Evolutionary conservation across 2,329 filamentous ascomycete species (phyloP).

Genomic region (Emmonsia crescens): DNA sequence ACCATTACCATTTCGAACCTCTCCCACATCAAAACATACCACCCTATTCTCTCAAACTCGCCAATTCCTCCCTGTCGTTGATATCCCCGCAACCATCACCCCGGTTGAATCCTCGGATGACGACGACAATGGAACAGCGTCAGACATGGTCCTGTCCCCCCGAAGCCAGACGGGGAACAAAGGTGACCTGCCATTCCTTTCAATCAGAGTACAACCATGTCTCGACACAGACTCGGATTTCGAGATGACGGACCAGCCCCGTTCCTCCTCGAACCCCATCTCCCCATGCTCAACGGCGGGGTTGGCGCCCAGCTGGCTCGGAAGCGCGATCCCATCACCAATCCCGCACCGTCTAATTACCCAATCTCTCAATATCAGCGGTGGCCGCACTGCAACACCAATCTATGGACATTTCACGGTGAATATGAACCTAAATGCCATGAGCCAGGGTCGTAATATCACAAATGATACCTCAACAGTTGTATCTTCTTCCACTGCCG

Average conservation of each 20-base stretch:
- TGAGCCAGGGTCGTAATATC: conserved; percentile 7
- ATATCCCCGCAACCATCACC: conserved; percentile 18
- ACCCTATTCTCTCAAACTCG: conserved; percentile 12
- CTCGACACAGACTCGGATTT: conserved; percentile 20
- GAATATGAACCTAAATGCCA: conserved; percentile 13
- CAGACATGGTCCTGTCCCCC: not conserved
- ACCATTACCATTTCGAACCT: conserved; percentile 22
- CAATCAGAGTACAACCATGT: conserved; percentile 5
- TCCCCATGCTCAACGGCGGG: conserved; percentile 16
- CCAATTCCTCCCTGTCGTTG: conserved; percentile 6
- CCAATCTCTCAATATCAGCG: conserved; percentile 23
- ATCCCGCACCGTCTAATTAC: conserved; percentile 21
- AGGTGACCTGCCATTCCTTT: conserved; percentile 2
- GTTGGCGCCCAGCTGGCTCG: conserved; percentile 11
- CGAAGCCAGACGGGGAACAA: not conserved
- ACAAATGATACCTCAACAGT: not conserved
- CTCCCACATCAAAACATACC: conserved; percentile 16
- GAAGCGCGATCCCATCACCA: conserved; percentile 19
- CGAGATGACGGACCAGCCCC: conserved; percentile 19
- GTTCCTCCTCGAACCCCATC: conserved; percentile 13
- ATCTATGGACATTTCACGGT: conserved; percentile 22
- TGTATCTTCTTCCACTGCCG: not conserved
- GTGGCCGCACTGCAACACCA: conserved; percentile 20
- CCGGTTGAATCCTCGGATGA: conserved; percentile 29
- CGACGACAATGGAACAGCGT: conserved; percentile 13